These are phyloP conservation scores for Sphaerulina vaccinii DNA, from an alignment of 2,329 filamentous ascomycete species.

Conservation along the genomic window DNA sequence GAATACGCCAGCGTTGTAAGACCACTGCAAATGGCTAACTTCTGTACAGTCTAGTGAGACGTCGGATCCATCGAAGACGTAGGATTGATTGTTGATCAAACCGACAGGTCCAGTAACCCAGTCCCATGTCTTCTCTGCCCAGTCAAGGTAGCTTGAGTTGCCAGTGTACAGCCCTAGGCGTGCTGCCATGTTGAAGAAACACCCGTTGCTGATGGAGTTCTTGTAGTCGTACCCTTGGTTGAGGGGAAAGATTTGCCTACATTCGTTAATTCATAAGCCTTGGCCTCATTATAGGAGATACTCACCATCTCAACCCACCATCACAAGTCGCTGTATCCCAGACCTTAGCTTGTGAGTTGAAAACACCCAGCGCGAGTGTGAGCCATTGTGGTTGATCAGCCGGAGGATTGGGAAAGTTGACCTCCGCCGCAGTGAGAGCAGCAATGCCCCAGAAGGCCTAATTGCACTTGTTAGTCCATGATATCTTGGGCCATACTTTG, in stretches of 20 bases:
- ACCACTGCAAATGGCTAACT: conserved; percentile 48
- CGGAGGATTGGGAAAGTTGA: conserved; percentile 48
- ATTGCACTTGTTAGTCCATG: not conserved
- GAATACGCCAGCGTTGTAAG: conserved; percentile 49
- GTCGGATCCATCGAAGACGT: conserved; percentile 49
- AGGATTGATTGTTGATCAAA: conserved; percentile 51
- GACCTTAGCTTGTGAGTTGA: conserved; percentile 41
- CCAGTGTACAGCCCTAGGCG: conserved; percentile 42
- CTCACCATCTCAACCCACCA: conserved; percentile 37
- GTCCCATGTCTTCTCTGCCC: conserved; percentile 49
- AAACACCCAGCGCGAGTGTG: conserved; percentile 45
- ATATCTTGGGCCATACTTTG: not conserved
- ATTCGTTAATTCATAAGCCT: too few relatives aligned
- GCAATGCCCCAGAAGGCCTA: conserved; percentile 57
- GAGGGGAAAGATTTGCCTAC: conserved; percentile 46
- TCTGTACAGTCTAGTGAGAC: conserved; percentile 45
- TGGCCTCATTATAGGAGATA: too few relatives aligned
- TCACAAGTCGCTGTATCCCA: conserved; percentile 41
- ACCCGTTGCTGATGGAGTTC: conserved; percentile 54
- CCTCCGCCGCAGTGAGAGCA: conserved; percentile 57
- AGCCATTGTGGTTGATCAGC: conserved; percentile 45
- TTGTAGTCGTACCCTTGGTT: conserved; percentile 51
- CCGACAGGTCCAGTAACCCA: conserved; percentile 45
- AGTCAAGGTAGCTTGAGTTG: conserved; percentile 59
- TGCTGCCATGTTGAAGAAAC: conserved; percentile 54